Conservation (phyloP, 257 asterid species). For the Nicotiana obtusifolia region DNA sequence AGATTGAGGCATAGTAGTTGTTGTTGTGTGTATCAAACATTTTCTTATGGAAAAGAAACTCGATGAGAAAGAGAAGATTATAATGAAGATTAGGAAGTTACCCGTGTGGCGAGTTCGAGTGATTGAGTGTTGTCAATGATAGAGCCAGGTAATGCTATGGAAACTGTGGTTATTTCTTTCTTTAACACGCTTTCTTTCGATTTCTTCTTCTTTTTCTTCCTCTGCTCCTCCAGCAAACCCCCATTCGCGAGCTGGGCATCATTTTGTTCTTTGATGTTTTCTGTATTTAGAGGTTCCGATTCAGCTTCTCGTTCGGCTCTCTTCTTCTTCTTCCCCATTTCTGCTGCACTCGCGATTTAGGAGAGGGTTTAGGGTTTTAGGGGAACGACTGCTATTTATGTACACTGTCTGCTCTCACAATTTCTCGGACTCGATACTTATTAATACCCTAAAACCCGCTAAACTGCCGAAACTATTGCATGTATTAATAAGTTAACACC, state of each 20-base stretch:
- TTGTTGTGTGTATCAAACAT: neutral
- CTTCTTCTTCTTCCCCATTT: conserved; percentile 57
- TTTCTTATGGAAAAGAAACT: neutral
- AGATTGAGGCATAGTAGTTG: no score
- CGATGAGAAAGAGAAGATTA: neutral
- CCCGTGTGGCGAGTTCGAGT: conserved; percentile 80
- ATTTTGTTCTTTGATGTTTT: neutral
- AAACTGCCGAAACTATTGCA: no score
- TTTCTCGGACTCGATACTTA: neutral
- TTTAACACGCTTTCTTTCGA: conserved; percentile 21
- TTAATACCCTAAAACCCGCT: no score
- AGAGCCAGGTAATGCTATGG: conserved; percentile 79
- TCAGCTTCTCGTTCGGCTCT: conserved; percentile 25
- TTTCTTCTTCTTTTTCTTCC: conserved; percentile 44
- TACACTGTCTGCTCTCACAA: neutral
- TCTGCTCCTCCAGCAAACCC: conserved; percentile 25
- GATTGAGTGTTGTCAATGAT: conserved; percentile 79
- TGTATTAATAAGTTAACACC: no score
- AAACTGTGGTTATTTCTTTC: conserved; percentile 48
- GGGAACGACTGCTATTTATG: neutral
- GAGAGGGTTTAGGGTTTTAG: conserved; percentile 29
- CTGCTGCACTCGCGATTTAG: neutral
- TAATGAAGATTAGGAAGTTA: conserved; percentile 12
- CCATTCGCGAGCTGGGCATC: conserved; percentile 21
- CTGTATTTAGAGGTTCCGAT: neutral